Percentiles rank a stretch among this genome's conserved stretches.
Evolutionary conservation across 2,329 filamentous ascomycete genomes (phyloP).

Genomic region (Fusarium sp.): DNA sequence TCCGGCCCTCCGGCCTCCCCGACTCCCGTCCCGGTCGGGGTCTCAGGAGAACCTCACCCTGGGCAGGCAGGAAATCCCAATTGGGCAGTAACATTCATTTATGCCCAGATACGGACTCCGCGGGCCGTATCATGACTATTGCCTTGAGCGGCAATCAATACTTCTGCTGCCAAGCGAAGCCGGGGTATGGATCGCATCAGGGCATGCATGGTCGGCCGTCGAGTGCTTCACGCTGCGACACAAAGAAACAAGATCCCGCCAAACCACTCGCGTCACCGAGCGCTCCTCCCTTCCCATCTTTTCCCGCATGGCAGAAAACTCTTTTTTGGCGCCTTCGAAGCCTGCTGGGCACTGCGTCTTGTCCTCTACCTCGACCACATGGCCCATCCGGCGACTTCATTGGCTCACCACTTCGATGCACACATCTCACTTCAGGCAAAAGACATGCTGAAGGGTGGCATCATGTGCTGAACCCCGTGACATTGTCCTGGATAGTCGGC

Average conservation of each 20-base stretch:
- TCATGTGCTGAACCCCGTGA: constrained; percentile 20
- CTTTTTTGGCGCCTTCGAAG: not conserved
- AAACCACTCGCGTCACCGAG: constrained; percentile 21
- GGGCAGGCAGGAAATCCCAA: not conserved
- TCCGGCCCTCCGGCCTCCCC: constrained; percentile 29
- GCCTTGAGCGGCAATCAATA: not conserved
- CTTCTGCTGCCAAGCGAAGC: not conserved
- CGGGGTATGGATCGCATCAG: constrained; percentile 16
- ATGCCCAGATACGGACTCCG: not conserved
- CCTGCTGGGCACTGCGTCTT: constrained; percentile 18
- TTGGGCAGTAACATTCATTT: not conserved
- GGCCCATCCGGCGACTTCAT: constrained; percentile 32
- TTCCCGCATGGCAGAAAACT: not conserved
- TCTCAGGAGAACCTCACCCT: constrained; percentile 9
- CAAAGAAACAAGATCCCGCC: constrained; percentile 11
- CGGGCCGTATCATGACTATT: not conserved
- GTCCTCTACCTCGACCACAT: constrained; percentile 44
- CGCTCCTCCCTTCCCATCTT: constrained; percentile 15
- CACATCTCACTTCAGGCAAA: not conserved
- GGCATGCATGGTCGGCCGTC: not conserved
- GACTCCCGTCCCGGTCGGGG: constrained; percentile 23
- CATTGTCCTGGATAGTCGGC: not conserved
- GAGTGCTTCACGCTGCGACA: not conserved
- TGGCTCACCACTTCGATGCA: constrained; percentile 27
- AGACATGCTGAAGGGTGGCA: not conserved